Percentiles rank a stretch among this genome's conserved stretches.
Conservation (phyloP, 805 yeast species). For the Zygotorulaspora chibaensis region DNA sequence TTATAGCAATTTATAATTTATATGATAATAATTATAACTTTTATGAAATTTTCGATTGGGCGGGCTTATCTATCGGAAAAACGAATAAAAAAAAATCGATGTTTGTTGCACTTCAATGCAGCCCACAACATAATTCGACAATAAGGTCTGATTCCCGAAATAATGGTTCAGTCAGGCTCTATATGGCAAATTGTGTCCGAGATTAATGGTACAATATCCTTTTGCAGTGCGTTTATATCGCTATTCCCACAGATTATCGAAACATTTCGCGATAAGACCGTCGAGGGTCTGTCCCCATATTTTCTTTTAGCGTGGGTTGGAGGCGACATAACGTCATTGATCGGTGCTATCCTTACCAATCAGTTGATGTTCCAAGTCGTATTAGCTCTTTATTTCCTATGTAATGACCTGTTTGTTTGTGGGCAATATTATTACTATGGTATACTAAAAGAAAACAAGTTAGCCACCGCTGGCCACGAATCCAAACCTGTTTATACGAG, state of each 20-base stretch:
- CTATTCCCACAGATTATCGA: slow-evolving; percentile 56
- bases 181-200: slow-evolving; percentile 33
- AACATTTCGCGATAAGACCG: slow-evolving; percentile 53
- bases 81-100: not conserved
- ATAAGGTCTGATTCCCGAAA: not conserved
- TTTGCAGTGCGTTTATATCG: slow-evolving; percentile 43
- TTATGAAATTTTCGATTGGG: too few species aligned
- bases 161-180: slow-evolving; percentile 12
- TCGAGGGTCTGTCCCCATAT: slow-evolving; percentile 54
- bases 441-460: slow-evolving; percentile 28
- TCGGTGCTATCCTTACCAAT: slow-evolving; percentile 71
- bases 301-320: slow-evolving; percentile 44
- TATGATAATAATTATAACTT: too few species aligned
- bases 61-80: not conserved
- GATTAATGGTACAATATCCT: slow-evolving; percentile 43
- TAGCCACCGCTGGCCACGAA: slow-evolving; percentile 36
- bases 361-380: slow-evolving; percentile 79
- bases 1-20: too few species aligned
- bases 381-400: slow-evolving; percentile 67
- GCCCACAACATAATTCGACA: not conserved
- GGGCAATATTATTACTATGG: slow-evolving; percentile 71
- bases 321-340: slow-evolving; percentile 47
- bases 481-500: slow-evolving; percentile 20
- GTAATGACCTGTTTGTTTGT: slow-evolving; percentile 63
- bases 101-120: not conserved